Evolutionary conservation across 805 yeast genomes (phyloP), one percentile per base, ranked within the genome.

Genomic region (Ogataea glucozyma): DNA sequence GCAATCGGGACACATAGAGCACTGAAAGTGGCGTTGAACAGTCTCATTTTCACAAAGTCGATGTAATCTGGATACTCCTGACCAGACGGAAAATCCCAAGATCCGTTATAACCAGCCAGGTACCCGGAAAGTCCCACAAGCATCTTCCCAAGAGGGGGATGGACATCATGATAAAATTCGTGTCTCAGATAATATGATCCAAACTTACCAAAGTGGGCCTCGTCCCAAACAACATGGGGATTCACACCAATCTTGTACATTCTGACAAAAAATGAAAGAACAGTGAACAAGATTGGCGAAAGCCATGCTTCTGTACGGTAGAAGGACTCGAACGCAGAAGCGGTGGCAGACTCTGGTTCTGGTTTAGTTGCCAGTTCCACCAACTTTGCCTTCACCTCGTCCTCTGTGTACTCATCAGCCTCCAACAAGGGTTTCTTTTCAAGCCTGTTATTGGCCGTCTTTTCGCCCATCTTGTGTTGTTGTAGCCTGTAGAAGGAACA

Each of bases 161-260:
- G 95, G 22, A 86, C 95, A 66, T 86, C 95, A 54, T 81, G 88
- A 57, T 86, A 86, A 59, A 85, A 85, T 56, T 85, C 89, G 57
- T 82, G 88, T 61, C 82, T 76, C 51, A 85, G 67, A 62, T 86
- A 86, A 56, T 85, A 81, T 3, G 91, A 82, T 33, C 95, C 95
- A 61, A 86, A 86, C 61, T 84, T 85, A 31, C 93, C 95, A 65
- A 91, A 91, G 70, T 90, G 97, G 30, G 97, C 97, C 63, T 89
- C 97, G 67, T 89, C 97, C 97, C 97, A 90, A 18, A 93, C 93
- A 22, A 93, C 97, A 43, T 76, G 72, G 43, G 76, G 72, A 48
- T 88, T 85, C 43, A 75, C 71, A 41, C 86, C 85, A 53, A 91
- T 84, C 48, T 75, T 71, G 68, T 86, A 82, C 64, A 89, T 78